These are phyloP conservation scores for Crepidotus variabilis DNA, from an alignment of 768 basidiomycete genomes.

Conservation along the genomic window DNA sequence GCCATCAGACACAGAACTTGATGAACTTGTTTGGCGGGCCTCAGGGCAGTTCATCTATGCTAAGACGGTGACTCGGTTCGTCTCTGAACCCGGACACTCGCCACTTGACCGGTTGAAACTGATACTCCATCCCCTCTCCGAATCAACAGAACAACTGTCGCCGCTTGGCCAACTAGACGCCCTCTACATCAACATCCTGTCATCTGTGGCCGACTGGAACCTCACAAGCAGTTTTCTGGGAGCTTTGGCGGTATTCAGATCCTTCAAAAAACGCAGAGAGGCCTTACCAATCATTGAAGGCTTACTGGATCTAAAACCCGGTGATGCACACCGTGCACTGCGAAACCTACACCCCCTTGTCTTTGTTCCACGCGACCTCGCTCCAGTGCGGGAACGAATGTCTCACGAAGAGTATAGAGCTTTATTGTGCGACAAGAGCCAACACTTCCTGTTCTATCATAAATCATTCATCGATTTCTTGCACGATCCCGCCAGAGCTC, in stretches of 20 bases:
- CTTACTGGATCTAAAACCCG: neutral
- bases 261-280: neutral
- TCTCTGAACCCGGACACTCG: too few species aligned
- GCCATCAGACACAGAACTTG: constrained; percentile 9
- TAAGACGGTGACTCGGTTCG: too few species aligned
- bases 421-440: neutral
- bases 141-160: neutral
- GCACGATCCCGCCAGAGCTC: neutral
- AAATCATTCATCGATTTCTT: neutral
- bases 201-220: neutral
- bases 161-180: constrained; percentile 7
- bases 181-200: constrained; percentile 1
- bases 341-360: neutral
- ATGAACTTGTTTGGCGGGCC: constrained; percentile 1
- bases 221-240: neutral
- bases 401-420: neutral
- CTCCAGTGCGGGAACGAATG: neutral
- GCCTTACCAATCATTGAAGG: neutral
- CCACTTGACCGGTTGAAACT: constrained; percentile 10
- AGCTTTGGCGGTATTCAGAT: neutral
- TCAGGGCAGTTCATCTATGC: too few species aligned
- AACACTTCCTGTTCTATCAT: neutral
- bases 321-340: neutral
- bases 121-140: constrained; percentile 2
- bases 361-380: neutral